Conservation (phyloP, 2,329 filamentous ascomycete genomes). For the Coleophoma cylindrospora region DNA sequence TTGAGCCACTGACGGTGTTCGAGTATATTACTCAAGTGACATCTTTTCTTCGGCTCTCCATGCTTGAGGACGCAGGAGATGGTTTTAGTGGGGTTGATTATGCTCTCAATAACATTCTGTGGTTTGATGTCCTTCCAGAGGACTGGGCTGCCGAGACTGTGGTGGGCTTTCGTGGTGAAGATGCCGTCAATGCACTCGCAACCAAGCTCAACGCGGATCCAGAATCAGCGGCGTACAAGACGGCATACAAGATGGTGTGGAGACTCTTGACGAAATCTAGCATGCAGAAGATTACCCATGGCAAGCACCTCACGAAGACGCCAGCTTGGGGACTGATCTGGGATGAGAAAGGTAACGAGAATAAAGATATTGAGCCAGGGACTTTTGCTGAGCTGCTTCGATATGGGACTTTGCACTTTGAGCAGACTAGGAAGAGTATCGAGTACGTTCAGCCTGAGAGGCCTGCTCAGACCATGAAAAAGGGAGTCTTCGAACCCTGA, state of each 20-base stretch:
- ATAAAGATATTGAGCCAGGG: conserved; percentile 23
- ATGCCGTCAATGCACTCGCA: conserved; percentile 1
- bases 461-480: too few relatives aligned
- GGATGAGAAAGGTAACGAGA: conserved; percentile 25
- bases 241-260: conserved; percentile 23
- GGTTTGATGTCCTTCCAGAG: conserved; percentile 25
- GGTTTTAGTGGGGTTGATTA: conserved; percentile 31
- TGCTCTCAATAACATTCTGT: conserved; percentile 25
- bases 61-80: conserved; percentile 26
- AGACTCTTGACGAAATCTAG: conserved; percentile 26
- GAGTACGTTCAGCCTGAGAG: too few relatives aligned
- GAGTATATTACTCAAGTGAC: conserved; percentile 25
- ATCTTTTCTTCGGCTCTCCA: conserved; percentile 24
- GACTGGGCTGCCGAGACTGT: conserved; percentile 27
- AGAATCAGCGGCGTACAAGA: conserved; percentile 16
- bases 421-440: conserved; percentile 2
- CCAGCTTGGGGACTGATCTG: conserved; percentile 27
- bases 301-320: conserved; percentile 20
- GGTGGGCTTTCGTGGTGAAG: conserved; percentile 17
- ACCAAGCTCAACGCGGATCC: too few relatives aligned
- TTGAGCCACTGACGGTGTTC: conserved; percentile 16
- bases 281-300: conserved; percentile 30
- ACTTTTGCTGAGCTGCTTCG: conserved; percentile 27
- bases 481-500: too few relatives aligned
- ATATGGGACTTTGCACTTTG: conserved; percentile 19